Conservation (phyloP, 129 eudicot species). For the Lonicera japonica region DNA sequence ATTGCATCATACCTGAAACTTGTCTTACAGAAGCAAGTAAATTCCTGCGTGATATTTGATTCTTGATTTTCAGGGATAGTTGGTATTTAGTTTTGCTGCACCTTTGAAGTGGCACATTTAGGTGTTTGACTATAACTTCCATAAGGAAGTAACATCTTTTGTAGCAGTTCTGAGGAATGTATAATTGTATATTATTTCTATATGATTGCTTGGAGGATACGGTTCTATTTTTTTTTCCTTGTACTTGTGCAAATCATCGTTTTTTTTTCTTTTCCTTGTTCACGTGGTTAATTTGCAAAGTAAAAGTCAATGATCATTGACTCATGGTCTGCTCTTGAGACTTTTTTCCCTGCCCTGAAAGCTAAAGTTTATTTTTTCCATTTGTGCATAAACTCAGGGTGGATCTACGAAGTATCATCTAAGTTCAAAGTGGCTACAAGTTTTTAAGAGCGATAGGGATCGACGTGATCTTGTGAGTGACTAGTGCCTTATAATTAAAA, state of each 20-base stretch:
- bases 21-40: not conserved
- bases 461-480: constrained; percentile 98
- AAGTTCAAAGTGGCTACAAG: constrained; percentile 86
- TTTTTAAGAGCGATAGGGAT: constrained; percentile 87
- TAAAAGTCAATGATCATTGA: not conserved
- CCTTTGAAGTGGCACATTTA: too few species aligned
- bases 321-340: too few species aligned
- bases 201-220: not conserved
- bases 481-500: not conserved
- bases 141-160: too few species aligned
- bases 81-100: too few species aligned
- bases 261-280: not conserved
- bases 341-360: not conserved
- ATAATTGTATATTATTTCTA: too few species aligned
- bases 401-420: constrained; percentile 95
- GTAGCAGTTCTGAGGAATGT: too few species aligned
- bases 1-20: not conserved
- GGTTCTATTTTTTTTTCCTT: not conserved
- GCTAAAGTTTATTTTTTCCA: constrained; percentile 7
- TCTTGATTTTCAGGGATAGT: not conserved
- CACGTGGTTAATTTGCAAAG: not conserved
- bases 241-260: not conserved
- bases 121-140: too few species aligned
- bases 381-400: constrained; percentile 52
- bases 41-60: too few species aligned